Conservation (phyloP, 768 basidiomycete species). For the Suillus sp. region DNA sequence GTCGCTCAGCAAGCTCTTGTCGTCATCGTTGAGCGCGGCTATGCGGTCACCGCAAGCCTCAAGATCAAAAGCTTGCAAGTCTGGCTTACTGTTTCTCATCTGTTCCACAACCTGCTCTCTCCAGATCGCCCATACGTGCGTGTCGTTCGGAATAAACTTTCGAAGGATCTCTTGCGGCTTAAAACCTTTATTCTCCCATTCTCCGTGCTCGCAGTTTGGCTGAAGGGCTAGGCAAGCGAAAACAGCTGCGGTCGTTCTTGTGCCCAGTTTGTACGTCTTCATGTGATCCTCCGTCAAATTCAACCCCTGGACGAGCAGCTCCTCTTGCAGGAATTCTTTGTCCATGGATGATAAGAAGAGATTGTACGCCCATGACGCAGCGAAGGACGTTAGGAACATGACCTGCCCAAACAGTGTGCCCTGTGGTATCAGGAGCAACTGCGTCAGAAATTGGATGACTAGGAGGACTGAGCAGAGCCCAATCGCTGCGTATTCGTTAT, state of each 20-base stretch:
- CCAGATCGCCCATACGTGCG: conserved; percentile 12
- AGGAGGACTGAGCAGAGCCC: conserved; percentile 22
- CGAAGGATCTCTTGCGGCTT: conserved; percentile 7
- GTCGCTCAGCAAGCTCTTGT: background rate
- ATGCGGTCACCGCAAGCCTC: background rate
- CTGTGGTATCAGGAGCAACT: conserved; percentile 27
- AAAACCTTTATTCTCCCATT: background rate
- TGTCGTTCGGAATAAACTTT: conserved; percentile 14
- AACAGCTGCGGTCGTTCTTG: conserved; percentile 13
- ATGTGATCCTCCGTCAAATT: conserved; percentile 16
- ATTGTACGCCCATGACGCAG: conserved; percentile 27
- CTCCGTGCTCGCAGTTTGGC: background rate
- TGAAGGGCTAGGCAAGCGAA: conserved; percentile 11
- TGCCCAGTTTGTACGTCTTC: conserved; percentile 13
- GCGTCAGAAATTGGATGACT: conserved; percentile 24
- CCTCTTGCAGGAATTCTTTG: conserved; percentile 9
- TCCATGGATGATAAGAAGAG: conserved; percentile 33
- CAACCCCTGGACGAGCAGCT: conserved; percentile 16
- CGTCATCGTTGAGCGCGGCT: background rate
- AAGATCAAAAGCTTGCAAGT: background rate
- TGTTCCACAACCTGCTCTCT: conserved; percentile 8
- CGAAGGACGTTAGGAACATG: conserved; percentile 26
- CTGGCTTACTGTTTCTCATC: background rate
- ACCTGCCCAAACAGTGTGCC: conserved; percentile 26
- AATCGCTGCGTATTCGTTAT: conserved; percentile 15